Evolutionary conservation across 2,329 filamentous ascomycete genomes (phyloP), one percentile per base, ranked within the genome.

Genomic region (Zasmidium cellare): DNA sequence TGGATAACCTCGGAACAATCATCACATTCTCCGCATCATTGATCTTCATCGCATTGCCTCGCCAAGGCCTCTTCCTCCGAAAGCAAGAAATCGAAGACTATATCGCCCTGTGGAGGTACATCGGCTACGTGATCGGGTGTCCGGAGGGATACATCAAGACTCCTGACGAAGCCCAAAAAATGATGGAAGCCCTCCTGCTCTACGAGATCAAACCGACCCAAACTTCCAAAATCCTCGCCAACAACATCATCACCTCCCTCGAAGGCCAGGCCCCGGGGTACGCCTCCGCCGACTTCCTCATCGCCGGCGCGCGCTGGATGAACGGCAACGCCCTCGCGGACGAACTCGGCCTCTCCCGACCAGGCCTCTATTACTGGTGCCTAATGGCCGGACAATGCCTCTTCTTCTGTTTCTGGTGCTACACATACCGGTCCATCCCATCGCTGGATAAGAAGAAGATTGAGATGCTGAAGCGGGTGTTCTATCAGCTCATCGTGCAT

Each of bases 1-100:
- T 93, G 1, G 89, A 93, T 72, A 84, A 82, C 57, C 84, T 92
- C 31, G 87, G 80, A 11, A 92, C 90, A 1, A 87, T 92, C 59
- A 80, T 79, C 35, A 85, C 84, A 1, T 93, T 93, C 73, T 89
- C 85, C 0, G 80, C 85, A 0, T 82, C 83, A 0, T 72, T 91
- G 1, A 80, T 92, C 59, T 92, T 84, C 80, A 70, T 90, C 23
- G 83, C 83, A 22, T 79, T 92, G 3, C 89, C 89, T 0, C 80
- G 88, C 0, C 89, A 92, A 74, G 90, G 89, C 2, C 85, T 93
- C 55, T 86, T 77, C 63, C 75, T 90, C 23, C 80, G 81, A 0
- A 57, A 79, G 24, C 82, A 83, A 57, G 89, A 93, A 69, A 84
- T 83, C 1, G 69, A 70, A 1, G 89, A 92, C 67, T 92, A 90